These are phyloP conservation scores for Metarhizium robertsii DNA, from an alignment of 2,329 filamentous ascomycete genomes.

Conservation along the genomic window DNA sequence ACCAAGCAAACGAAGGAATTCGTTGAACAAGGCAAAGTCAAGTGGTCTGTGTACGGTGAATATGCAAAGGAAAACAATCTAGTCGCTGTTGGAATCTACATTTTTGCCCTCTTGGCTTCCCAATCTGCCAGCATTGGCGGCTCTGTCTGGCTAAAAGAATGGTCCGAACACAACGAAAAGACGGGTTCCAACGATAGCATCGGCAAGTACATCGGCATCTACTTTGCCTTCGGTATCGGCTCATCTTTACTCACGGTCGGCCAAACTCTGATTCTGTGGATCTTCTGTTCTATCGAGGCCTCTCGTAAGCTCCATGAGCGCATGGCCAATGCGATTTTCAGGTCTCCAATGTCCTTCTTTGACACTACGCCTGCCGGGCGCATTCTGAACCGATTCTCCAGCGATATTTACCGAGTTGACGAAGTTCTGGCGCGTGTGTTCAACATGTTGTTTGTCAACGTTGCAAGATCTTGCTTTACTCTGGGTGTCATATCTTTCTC, in stretches of 20 bases:
- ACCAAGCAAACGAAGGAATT: slow-evolving; percentile 83
- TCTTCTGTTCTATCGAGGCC: slow-evolving; percentile 98
- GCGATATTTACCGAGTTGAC: slow-evolving; percentile 74
- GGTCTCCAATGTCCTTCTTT: slow-evolving; percentile 97
- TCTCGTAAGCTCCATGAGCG: slow-evolving; percentile 93
- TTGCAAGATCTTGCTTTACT: slow-evolving; percentile 69
- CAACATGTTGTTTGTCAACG: slow-evolving; percentile 87
- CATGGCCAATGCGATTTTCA: slow-evolving; percentile 96
- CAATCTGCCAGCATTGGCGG: slow-evolving; percentile 78
- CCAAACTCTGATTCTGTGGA: slow-evolving; percentile 94
- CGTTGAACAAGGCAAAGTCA: slow-evolving; percentile 91
- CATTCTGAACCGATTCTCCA: slow-evolving; percentile 92
- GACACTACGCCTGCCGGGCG: slow-evolving; percentile 95
- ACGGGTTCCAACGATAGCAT: slow-evolving; percentile 62
- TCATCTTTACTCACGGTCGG: slow-evolving; percentile 76
- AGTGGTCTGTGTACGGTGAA: slow-evolving; percentile 85
- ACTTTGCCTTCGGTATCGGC: slow-evolving; percentile 89
- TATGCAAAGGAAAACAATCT: slow-evolving; percentile 95
- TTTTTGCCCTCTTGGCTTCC: slow-evolving; percentile 65
- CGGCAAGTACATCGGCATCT: slow-evolving; percentile 88
- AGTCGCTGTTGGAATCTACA: slow-evolving; percentile 70
- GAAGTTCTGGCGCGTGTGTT: slow-evolving; percentile 93
- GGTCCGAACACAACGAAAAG: slow-evolving; percentile 71
- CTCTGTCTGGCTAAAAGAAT: slow-evolving; percentile 87
- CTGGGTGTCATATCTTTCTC: slow-evolving; percentile 74